Evolutionary conservation across 306 rosid species (phyloP), one percentile per base, ranked within the genome.

Genomic region (Coriaria nepalensis): DNA sequence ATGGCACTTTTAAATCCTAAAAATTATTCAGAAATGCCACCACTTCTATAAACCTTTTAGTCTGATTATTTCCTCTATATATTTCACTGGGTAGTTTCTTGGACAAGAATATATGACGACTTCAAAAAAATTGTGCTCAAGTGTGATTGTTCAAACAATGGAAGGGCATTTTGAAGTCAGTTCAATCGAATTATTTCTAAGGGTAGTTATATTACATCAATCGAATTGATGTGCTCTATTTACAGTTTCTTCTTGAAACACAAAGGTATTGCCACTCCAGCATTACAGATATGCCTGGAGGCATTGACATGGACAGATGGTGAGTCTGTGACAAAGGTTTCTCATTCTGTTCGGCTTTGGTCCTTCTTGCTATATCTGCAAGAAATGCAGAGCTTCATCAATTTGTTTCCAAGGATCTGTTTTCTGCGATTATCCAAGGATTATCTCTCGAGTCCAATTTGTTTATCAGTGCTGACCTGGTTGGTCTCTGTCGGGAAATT

Each of bases 401-500:
- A 62, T 82, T 79, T 64, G 96, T 92, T 52, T 68, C 77, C 6
- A 80, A 72, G 65, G 98, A 92, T 71, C 87, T 92, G 10, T 82
- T 92, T 71, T 69, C 96, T 50, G 74, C 93, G 40, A 60, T 82
- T 33, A 85, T 92, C 58, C 84, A 73, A 72, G 87, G 94, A 41
- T 68, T 92, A 67, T 55, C 96, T 56, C 98, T 79, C 0, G 98
- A 92, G 67, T 92, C 98, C 37, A 92, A 92, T 65, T 87, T 94
- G 53, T 65, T 85, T 45, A 69, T 82, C 62, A 79, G 98, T 73
- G 79, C 96, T 64, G 98, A 92, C 40, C 75, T 92, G 42, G 74
- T 92, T 57, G 79, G 68, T 53, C 83, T 82, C 55, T 82, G 94
- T 60, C 98, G 96, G 12, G 98, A 92, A 63, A 92, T 92, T 60